Evolutionary conservation across 2,329 filamentous ascomycete species (phyloP).

Genomic region (Phaeophleospora eucalypticola): DNA sequence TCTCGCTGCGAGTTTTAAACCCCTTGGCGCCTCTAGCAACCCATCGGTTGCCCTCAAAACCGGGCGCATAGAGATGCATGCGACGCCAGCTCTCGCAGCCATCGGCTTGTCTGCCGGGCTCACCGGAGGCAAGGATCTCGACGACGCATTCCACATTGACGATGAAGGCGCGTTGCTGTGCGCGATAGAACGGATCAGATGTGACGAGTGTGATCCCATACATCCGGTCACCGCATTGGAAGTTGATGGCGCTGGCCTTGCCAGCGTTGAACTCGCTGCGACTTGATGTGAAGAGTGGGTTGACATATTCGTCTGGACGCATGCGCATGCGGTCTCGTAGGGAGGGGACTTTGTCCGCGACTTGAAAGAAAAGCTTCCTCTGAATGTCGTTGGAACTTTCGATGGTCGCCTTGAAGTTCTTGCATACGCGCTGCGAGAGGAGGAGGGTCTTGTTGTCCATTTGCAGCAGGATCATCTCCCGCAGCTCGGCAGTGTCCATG

Average conservation of each 20-base stretch:
- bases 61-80: neutral
- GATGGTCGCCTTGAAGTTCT: slow-evolving; percentile 3
- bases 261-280: neutral
- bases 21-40: no score
- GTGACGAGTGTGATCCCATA: no score
- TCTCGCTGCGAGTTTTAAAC: no score
- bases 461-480: slow-evolving; percentile 2
- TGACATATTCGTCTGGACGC: neutral
- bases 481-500: slow-evolving; percentile 4
- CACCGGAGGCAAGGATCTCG: neutral
- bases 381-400: slow-evolving; percentile 1
- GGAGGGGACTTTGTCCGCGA: neutral
- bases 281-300: neutral
- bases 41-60: no score
- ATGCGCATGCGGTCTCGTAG: neutral
- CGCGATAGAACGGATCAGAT: no score
- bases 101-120: neutral
- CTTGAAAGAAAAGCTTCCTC: slow-evolving; percentile 5
- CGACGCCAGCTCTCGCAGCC: neutral
- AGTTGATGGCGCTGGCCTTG: no score
- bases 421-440: slow-evolving; percentile 2
- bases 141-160: no score
- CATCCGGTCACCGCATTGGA: no score
- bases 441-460: slow-evolving; percentile 4
- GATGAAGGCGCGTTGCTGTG: no score